Evolutionary conservation across 2,329 filamentous ascomycete species (phyloP).

Genomic region (Botrytis porri): DNA sequence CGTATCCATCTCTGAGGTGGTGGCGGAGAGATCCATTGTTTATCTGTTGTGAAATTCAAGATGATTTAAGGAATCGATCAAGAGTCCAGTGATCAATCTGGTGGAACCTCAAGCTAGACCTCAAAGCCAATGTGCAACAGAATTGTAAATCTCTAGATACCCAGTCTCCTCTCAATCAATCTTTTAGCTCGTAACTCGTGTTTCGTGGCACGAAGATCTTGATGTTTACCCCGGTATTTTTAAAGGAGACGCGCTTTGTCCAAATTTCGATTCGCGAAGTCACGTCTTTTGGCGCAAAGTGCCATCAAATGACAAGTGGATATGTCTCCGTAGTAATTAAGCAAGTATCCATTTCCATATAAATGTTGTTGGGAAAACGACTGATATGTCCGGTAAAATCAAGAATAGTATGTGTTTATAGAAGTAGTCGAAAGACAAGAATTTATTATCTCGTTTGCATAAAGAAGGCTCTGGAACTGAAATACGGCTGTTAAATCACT

Average conservation of each 20-base stretch:
- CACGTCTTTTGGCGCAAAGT: slow-evolving; percentile 19
- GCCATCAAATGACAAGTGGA: neutral
- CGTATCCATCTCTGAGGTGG: neutral
- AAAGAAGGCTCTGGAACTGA: neutral
- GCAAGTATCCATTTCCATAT: neutral
- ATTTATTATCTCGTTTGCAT: neutral
- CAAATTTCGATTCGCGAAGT: slow-evolving; percentile 10
- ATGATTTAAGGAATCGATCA: neutral
- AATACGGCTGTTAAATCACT: neutral
- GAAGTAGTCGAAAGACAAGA: neutral
- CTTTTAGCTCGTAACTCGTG: neutral
- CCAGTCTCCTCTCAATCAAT: neutral
- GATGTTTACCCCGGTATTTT: neutral
- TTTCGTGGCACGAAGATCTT: neutral
- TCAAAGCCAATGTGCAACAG: neutral
- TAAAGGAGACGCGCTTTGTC: slow-evolving; percentile 9
- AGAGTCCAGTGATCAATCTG: neutral
- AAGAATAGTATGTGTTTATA: no score
- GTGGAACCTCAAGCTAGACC: neutral
- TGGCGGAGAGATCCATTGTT: neutral
- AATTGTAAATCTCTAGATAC: neutral
- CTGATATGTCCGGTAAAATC: neutral
- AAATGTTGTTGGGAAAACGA: neutral
- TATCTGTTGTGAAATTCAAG: neutral
- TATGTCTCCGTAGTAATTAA: neutral